Evolutionary conservation across 1,139 yeast genomes (phyloP).

Genomic region (Suhomyces chickasaworum): DNA sequence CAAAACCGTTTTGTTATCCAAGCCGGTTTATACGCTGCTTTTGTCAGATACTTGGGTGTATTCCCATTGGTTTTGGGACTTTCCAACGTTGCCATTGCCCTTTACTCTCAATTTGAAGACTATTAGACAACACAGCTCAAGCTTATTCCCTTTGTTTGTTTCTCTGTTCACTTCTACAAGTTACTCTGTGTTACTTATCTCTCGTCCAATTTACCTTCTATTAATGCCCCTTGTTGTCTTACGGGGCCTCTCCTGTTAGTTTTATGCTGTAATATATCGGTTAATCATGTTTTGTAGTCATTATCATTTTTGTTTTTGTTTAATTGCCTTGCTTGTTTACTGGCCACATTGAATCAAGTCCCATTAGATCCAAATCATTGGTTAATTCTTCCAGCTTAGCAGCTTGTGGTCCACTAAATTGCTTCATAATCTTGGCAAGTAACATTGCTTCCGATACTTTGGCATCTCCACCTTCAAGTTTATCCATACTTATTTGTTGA

Average conservation of each 20-base stretch:
- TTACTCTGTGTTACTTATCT: slow-evolving; percentile 14
- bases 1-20: slow-evolving; percentile 39
- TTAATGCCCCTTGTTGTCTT: slow-evolving; percentile 7
- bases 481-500: slow-evolving; percentile 17
- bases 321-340: not conserved
- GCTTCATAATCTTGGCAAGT: slow-evolving; percentile 49
- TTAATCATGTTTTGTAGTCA: not conserved
- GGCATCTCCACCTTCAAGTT: slow-evolving; percentile 23
- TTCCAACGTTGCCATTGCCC: slow-evolving; percentile 51
- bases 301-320: too few relatives aligned
- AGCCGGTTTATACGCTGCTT: slow-evolving; percentile 40
- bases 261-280: slow-evolving; percentile 13
- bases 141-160: not conserved
- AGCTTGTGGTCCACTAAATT: slow-evolving; percentile 44
- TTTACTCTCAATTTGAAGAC: slow-evolving; percentile 47
- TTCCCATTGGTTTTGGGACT: slow-evolving; percentile 52
- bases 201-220: slow-evolving; percentile 6
- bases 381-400: slow-evolving; percentile 38
- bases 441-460: slow-evolving; percentile 41
- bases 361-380: slow-evolving; percentile 41
- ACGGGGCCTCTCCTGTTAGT: slow-evolving; percentile 7
- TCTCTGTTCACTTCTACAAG: slow-evolving; percentile 12
- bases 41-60: slow-evolving; percentile 43
- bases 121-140: slow-evolving; percentile 12
- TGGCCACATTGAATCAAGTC: slow-evolving; percentile 43